Base-by-base conservation (phyloP, 129 eudicot genomes). In the Helianthus tuberosus region DNA sequence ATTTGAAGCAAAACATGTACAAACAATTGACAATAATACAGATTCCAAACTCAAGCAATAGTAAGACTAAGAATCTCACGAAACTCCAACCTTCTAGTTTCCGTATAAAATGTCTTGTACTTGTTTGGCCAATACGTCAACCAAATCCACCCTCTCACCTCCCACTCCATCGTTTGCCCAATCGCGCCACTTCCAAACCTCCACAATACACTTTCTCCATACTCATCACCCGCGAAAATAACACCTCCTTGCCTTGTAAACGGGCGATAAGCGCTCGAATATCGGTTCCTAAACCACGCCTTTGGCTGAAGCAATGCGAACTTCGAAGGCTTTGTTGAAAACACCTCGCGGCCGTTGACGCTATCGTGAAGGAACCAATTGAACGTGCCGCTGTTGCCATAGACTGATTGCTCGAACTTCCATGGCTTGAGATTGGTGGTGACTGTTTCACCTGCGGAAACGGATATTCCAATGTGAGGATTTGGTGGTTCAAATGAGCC, bases 111-210 rank as follows among this genome's bases (percentile, higher is more conserved):
- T 0, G 96, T 87, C 64, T 83, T 82, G 35, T 83, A 86, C 68
- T 86, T 93, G 52, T 93, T 88, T 17, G 98, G 98, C 96, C 96
- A 93, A 84, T 93, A 93, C 1, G 98, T 93, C 73, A 90, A 74
- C 92, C 96, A 90, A 84, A 93, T 88, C 82, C 88, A 86, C 3
- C 96, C 98, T 71, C 77, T 87, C 3, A 85, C 82, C 77, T 93
- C 96, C 92, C 90, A 90, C 81, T 89, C 98, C 89, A 84, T 84
- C 14, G 69, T 58, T 79, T 85, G 77, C 72, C 98, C 98, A 44
- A 79, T 6, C 29, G 87, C 86, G 6, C 85, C 75, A 38, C 60
- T 87, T 35, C 86, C 92, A 77, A 93, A 83, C 69, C 81, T 90
- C 98, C 98, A 93, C 39, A 74, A 55, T 83, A 93, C 92, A 55